Evolutionary conservation across 768 basidiomycete genomes (phyloP).

Genomic region (Kwoniella bestiolae): DNA sequence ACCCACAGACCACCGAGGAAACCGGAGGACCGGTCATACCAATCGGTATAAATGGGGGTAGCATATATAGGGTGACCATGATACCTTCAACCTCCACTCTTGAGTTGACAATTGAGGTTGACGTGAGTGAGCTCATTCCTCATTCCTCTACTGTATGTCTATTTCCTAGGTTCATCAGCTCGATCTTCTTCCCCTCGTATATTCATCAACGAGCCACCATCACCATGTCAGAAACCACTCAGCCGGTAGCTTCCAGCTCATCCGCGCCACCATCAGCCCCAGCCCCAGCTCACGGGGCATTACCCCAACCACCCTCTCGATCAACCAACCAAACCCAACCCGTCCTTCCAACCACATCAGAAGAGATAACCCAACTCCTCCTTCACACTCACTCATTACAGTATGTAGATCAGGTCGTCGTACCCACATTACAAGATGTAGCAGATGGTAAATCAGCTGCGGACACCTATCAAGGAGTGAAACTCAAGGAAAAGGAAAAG

Average conservation of each 20-base stretch:
- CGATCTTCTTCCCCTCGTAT: neutral
- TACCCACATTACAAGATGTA: constrained; percentile 20
- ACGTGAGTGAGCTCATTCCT: neutral
- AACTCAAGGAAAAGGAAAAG: constrained; percentile 25
- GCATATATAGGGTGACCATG: neutral
- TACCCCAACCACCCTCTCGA: constrained; percentile 8
- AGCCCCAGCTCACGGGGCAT: constrained; percentile 23
- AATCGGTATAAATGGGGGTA: neutral
- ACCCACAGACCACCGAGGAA: neutral
- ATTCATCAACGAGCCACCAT: neutral
- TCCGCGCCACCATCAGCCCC: neutral
- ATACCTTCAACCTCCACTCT: neutral
- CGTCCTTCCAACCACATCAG: constrained; percentile 6
- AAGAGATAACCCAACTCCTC: constrained; percentile 18
- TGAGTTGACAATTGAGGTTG: neutral
- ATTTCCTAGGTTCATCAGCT: neutral
- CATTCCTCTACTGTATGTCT: neutral
- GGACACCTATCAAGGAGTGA: neutral
- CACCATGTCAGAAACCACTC: neutral
- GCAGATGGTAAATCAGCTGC: constrained; percentile 7
- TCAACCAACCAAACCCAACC: neutral
- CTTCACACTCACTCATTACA: constrained; percentile 1
- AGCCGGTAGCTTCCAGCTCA: neutral
- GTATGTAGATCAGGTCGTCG: constrained; percentile 8
- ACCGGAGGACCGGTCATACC: neutral